These are phyloP conservation scores for Juncus effusus DNA, from an alignment of 176 grass and related monocot species.

Conservation along the genomic window DNA sequence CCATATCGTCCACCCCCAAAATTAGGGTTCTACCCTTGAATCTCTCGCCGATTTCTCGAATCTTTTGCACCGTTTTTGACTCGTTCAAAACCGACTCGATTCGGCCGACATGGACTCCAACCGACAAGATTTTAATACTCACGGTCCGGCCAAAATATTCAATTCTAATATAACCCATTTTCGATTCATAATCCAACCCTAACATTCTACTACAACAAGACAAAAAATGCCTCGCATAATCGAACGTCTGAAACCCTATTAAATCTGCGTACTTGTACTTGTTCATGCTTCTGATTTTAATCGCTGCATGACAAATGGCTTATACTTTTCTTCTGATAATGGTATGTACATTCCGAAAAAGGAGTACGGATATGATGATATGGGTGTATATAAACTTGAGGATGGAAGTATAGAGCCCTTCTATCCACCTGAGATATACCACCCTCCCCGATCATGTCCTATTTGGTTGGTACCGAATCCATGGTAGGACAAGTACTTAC, in stretches of 20 bases:
- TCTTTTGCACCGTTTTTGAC: slow-evolving; percentile 52
- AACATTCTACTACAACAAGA: slow-evolving; percentile 90
- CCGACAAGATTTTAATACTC: slow-evolving; percentile 77
- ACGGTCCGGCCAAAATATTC: slow-evolving; percentile 87
- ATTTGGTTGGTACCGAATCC: too few species aligned
- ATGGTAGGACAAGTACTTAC: too few species aligned
- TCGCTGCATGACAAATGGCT: too few species aligned
- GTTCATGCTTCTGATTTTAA: too few species aligned
- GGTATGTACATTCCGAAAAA: too few species aligned
- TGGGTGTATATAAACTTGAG: too few species aligned
- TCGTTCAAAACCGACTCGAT: slow-evolving; percentile 66
- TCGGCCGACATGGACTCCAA: slow-evolving; percentile 69
- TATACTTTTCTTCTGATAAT: too few species aligned
- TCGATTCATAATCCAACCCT: slow-evolving; percentile 77
- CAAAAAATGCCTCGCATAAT: slow-evolving; percentile 90
- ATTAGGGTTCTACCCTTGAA: slow-evolving; percentile 66
- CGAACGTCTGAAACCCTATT: slow-evolving; percentile 96
- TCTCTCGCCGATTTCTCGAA: slow-evolving; percentile 66
- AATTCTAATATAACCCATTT: slow-evolving; percentile 82
- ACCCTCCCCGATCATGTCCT: too few species aligned
- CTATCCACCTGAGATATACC: too few species aligned
- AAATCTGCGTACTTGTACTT: slow-evolving; percentile 94
- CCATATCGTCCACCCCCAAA: slow-evolving; percentile 79
- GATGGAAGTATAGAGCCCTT: too few species aligned
- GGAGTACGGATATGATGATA: too few species aligned